A percentile compares a stretch with the other conserved stretches of the same genome.
phyloP scores from a whole-genome alignment of 1,284 basidiomycete species.

The Ganoderma sinense region DNA sequence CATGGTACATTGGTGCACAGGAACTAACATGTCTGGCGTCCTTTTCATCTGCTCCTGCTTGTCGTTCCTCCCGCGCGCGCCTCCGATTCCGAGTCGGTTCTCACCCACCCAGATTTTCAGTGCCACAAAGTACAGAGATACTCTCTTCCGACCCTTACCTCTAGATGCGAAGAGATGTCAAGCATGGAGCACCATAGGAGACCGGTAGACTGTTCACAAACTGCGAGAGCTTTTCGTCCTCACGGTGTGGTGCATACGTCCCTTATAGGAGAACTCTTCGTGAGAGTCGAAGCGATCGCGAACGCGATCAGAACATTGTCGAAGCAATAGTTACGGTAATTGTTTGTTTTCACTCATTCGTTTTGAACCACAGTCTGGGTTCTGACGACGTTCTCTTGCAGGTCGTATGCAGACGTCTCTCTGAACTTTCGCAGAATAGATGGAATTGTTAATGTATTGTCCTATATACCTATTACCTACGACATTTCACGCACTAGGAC shows the following conservation, averaged over 20 bases:
- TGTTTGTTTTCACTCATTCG: neutral
- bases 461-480: neutral
- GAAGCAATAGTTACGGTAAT: slow-evolving; percentile 45
- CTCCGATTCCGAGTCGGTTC: too few relatives aligned
- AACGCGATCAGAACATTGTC: slow-evolving; percentile 61
- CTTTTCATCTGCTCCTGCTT: too few relatives aligned
- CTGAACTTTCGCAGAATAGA: neutral
- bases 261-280: slow-evolving; percentile 49
- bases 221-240: slow-evolving; percentile 68
- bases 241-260: slow-evolving; percentile 59
- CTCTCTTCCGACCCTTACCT: too few relatives aligned
- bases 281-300: slow-evolving; percentile 62
- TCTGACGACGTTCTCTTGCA: neutral
- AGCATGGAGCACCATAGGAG: slow-evolving; percentile 54
- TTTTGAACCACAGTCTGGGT: neutral
- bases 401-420: neutral
- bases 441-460: neutral
- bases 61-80: too few relatives aligned
- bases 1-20: too few relatives aligned
- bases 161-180: slow-evolving; percentile 77
- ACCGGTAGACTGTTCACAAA: slow-evolving; percentile 68
- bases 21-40: too few relatives aligned
- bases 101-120: too few relatives aligned
- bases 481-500: neutral
- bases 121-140: too few relatives aligned